Base-by-base conservation (phyloP, 495 filamentous ascomycete genomes). In the Aspergillus sparsus region DNA sequence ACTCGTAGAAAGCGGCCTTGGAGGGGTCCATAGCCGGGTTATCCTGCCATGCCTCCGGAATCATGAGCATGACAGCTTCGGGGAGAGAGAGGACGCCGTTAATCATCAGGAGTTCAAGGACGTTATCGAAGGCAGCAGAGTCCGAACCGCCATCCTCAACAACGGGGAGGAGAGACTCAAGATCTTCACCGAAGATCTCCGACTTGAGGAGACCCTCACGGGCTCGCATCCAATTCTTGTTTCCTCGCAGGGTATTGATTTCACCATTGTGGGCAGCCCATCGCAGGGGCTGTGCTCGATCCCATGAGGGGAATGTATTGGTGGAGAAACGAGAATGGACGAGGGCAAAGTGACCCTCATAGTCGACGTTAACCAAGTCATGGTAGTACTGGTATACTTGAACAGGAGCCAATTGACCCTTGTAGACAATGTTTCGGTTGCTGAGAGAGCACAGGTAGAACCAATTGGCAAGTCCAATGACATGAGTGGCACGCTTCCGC, bases 141-240 rank as follows among this genome's bases (percentile, higher is more conserved):
- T 99, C 94, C 37, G 94, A 99, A 50, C 94, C 94, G 56, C 93
- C 94, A 66, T 97, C 92, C 77, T 99, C 94, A 55, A 99, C 89
- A 60, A 99, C 93, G 6, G 94, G 94, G 67, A 97, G 98, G 21
- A 99, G 82, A 57, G 77, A 76, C 70, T 99, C 91, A 1, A 99
- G 87, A 72, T 97, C 93, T 33, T 96, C 92, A 51, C 90, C 91
- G 67, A 99, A 98, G 55, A 96, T 83, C 44, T 91, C 86, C 6
- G 95, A 98, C 68, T 90, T 88, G 81, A 99, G 89, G 54, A 97
- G 89, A 74, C 94, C 95, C 72, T 99, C 94, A 71, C 94, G 88
- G 52, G 94, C 93, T 58, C 94, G 86, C 94, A 99, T 99, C 94
- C 95, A 99, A 78, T 99, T 99, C 83, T 99, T 99, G 80, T 99